Evolutionary conservation across 1,284 basidiomycete genomes (phyloP).

Genomic region (Puccinia horiana): DNA sequence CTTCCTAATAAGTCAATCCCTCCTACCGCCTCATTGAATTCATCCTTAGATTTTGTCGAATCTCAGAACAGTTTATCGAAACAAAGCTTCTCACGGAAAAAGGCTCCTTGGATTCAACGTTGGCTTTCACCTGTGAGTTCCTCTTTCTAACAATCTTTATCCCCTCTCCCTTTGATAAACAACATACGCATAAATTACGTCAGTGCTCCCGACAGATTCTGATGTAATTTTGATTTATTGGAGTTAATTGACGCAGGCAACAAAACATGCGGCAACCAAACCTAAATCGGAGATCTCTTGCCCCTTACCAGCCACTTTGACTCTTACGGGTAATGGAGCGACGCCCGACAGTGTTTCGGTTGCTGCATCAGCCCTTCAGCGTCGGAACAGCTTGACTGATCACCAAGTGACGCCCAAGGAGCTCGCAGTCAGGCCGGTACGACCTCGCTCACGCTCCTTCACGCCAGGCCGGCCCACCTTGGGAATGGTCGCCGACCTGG

Average conservation of each 20-base stretch:
- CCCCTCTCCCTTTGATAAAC: not conserved
- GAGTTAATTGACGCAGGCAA: not conserved
- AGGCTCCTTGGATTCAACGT: slow-evolving; percentile 26
- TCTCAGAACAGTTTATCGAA: not conserved
- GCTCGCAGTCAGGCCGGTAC: not conserved
- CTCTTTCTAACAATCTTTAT: not conserved
- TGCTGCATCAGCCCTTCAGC: not conserved
- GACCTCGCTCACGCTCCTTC: slow-evolving; percentile 30
- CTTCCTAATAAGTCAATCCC: not conserved
- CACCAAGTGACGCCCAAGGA: not conserved
- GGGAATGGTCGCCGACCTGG: slow-evolving; percentile 16
- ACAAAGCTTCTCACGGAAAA: not conserved
- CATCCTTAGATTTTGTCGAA: not conserved
- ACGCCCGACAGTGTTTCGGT: not conserved
- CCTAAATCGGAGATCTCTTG: slow-evolving; percentile 8
- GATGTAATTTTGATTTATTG: not conserved
- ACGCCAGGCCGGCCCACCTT: slow-evolving; percentile 1
- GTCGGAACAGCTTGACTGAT: slow-evolving; percentile 29
- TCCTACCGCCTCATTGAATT: not conserved
- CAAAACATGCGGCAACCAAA: not conserved
- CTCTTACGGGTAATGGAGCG: not conserved
- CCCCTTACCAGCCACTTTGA: slow-evolving; percentile 9
- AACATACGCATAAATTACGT: too few species aligned
- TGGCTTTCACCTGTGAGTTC: slow-evolving; percentile 22
- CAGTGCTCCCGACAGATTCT: not conserved